Percentiles rank a stretch among this genome's conserved stretches.
Conservation (phyloP, 331 rosid species). For the Dryas integrifolia region DNA sequence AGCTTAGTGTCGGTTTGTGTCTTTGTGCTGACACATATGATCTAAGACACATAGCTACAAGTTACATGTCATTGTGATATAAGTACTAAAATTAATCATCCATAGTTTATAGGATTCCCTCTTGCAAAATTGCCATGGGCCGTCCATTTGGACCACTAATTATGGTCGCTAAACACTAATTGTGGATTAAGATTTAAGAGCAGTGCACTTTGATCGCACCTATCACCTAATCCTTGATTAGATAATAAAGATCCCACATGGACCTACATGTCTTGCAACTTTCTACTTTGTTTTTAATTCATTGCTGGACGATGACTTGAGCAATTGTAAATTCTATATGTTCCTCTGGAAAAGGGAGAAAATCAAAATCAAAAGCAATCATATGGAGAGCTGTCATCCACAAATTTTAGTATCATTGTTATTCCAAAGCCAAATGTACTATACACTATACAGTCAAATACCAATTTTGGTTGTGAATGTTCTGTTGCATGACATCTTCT, state of each 20-base stretch:
- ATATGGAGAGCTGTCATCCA: conserved; percentile 48
- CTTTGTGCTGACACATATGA: neutral
- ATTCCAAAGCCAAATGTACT: neutral
- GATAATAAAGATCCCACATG: neutral
- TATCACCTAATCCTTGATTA: conserved; percentile 13
- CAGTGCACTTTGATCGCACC: conserved; percentile 16
- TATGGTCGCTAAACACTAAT: conserved; percentile 9
- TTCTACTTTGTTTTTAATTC: neutral
- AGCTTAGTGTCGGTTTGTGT: neutral
- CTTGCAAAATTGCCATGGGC: neutral
- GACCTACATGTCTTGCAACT: conserved; percentile 15
- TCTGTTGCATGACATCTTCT: neutral
- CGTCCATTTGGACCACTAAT: conserved; percentile 13
- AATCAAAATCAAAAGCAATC: conserved; percentile 18
- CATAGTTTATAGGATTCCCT: too few relatives aligned
- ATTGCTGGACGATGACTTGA: neutral
- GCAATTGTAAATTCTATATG: neutral
- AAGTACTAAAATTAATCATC: neutral
- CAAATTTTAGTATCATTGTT: conserved; percentile 10
- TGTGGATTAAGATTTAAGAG: conserved; percentile 1
- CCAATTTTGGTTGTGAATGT: neutral
- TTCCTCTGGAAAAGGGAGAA: neutral
- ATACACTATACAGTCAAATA: neutral
- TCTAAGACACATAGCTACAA: neutral
- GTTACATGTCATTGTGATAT: conserved; percentile 2